Evolutionary conservation across 2,329 filamentous ascomycete genomes (phyloP).

Genomic region (Hyphodiscus sp.): DNA sequence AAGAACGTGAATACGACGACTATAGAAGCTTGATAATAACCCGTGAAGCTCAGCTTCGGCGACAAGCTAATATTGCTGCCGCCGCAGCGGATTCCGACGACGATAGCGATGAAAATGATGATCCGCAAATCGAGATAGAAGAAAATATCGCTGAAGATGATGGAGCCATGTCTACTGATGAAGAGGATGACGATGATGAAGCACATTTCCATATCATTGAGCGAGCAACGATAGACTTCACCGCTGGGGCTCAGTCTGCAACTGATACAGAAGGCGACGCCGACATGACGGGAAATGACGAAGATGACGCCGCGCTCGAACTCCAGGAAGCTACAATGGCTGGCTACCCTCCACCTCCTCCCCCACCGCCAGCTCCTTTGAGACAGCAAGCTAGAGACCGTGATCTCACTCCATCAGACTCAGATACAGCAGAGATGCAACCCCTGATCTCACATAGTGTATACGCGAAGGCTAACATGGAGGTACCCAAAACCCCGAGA

Average conservation of each 20-base stretch:
- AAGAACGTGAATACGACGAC: slow-evolving; percentile 25
- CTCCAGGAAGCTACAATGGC: slow-evolving; percentile 72
- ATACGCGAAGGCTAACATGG: slow-evolving; percentile 58
- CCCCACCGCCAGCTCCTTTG: slow-evolving; percentile 38
- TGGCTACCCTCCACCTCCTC: slow-evolving; percentile 63
- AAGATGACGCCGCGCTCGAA: slow-evolving; percentile 53
- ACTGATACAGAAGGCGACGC: slow-evolving; percentile 37
- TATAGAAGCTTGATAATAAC: slow-evolving; percentile 15
- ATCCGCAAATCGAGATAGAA: slow-evolving; percentile 40
- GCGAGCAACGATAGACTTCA: not conserved
- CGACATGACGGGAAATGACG: slow-evolving; percentile 40
- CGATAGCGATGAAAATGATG: slow-evolving; percentile 20
- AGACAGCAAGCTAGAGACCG: slow-evolving; percentile 42
- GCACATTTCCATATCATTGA: slow-evolving; percentile 25
- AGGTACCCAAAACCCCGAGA: slow-evolving; percentile 78
- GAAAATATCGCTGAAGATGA: slow-evolving; percentile 56
- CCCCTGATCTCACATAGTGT: slow-evolving; percentile 56
- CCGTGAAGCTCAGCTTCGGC: slow-evolving; percentile 15
- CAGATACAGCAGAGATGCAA: slow-evolving; percentile 56
- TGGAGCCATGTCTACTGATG: slow-evolving; percentile 23
- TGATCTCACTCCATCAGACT: slow-evolving; percentile 64
- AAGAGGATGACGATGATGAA: slow-evolving; percentile 29
- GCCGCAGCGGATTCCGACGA: slow-evolving; percentile 16
- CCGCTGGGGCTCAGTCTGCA: slow-evolving; percentile 29
- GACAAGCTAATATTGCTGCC: slow-evolving; percentile 12